Percentiles rank a stretch among this genome's conserved stretches.
These are phyloP conservation scores for Trypanosoma boissoni DNA, from an alignment of 208 protist genomes.

Conservation along the genomic window DNA sequence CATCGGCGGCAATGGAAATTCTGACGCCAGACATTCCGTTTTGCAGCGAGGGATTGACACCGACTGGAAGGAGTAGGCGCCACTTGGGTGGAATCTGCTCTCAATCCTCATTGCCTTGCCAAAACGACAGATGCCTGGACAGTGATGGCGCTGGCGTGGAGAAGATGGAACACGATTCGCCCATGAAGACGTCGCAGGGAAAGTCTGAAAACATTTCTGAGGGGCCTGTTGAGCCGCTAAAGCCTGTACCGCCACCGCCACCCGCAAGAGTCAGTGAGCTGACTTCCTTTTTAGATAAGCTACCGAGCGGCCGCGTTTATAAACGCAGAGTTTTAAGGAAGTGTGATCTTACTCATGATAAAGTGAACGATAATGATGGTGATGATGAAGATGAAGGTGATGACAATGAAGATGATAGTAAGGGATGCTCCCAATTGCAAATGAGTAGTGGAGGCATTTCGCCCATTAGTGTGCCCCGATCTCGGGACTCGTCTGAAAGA, in stretches of 20 bases:
- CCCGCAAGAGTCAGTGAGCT: too few relatives aligned
- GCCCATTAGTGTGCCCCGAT: conserved; percentile 13
- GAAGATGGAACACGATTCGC: too few relatives aligned
- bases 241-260: too few relatives aligned
- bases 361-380: neutral
- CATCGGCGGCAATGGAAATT: conserved; percentile 2
- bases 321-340: too few relatives aligned
- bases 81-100: neutral
- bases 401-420: neutral
- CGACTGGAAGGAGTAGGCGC: neutral
- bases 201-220: too few relatives aligned
- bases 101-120: neutral
- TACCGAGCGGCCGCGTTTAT: too few relatives aligned
- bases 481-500: conserved; percentile 6
- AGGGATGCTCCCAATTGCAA: neutral
- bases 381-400: neutral
- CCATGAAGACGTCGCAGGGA: too few relatives aligned
- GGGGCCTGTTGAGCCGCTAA: too few relatives aligned
- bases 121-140: too few relatives aligned
- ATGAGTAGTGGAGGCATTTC: conserved; percentile 7
- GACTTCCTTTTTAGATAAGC: too few relatives aligned
- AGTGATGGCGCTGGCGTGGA: too few relatives aligned
- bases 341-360: too few relatives aligned
- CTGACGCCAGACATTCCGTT: conserved; percentile 18
- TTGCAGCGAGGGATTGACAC: neutral